These are phyloP conservation scores for Sporisorium sorghi DNA, from an alignment of 1,284 basidiomycete species.

Conservation along the genomic window DNA sequence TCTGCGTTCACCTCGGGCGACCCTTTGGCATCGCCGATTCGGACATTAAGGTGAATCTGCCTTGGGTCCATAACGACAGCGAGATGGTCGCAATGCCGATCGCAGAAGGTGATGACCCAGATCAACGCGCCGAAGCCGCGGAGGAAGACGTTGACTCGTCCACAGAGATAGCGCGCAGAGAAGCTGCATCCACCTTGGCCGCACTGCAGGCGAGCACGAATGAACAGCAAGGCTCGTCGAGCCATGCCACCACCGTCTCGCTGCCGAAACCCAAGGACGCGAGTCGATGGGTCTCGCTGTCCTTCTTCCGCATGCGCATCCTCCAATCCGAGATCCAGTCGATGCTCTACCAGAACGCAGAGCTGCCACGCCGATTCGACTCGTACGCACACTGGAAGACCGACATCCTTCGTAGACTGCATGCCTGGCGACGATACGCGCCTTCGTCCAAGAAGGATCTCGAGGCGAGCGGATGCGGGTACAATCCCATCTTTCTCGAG, in stretches of 20 bases:
- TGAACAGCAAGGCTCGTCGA: constrained; percentile 13
- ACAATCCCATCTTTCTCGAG: constrained; percentile 56
- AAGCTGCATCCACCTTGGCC: constrained; percentile 47
- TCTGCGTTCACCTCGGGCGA: constrained; percentile 49
- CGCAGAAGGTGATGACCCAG: constrained; percentile 5
- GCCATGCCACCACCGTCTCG: constrained; percentile 9
- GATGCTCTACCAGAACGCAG: constrained; percentile 47
- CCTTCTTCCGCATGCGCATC: constrained; percentile 54
- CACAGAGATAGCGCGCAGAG: constrained; percentile 41
- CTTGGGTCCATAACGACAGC: constrained; percentile 37
- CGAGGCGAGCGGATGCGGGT: constrained; percentile 43
- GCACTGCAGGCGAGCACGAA: constrained; percentile 32
- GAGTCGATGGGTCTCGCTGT: constrained; percentile 50
- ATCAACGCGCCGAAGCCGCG: constrained; percentile 7
- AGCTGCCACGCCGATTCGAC: constrained; percentile 50
- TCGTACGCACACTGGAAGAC: constrained; percentile 48
- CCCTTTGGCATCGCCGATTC: constrained; percentile 53
- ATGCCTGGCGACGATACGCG: constrained; percentile 46
- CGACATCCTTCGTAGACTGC: constrained; percentile 45
- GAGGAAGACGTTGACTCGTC: constrained; percentile 36
- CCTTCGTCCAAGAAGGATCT: constrained; percentile 47
- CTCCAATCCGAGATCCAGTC: constrained; percentile 52
- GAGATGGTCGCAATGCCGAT: constrained; percentile 38
- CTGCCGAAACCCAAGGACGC: constrained; percentile 42
- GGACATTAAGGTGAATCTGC: constrained; percentile 48